phyloP scores from a whole-genome alignment of 495 filamentous ascomycete species.

The Tuber brumale region DNA sequence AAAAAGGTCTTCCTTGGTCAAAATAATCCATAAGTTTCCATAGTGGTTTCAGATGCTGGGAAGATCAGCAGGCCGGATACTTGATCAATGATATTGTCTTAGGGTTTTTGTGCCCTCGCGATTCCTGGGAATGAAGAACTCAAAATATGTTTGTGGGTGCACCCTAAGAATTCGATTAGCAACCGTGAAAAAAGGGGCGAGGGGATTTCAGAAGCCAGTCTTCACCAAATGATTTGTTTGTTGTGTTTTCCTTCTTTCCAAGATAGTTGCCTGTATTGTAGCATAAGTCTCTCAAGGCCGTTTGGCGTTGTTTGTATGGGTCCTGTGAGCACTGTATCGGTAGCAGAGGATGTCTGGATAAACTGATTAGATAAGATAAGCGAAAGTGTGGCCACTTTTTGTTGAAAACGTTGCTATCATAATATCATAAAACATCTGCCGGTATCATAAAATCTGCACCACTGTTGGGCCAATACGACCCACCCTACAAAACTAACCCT shows the following conservation, averaged over 20 bases:
- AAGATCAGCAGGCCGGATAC: not conserved
- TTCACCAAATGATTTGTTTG: not conserved
- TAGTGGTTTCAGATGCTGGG: not conserved
- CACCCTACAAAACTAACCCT: not conserved
- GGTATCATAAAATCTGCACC: not conserved
- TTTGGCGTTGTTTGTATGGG: not conserved
- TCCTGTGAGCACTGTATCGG: not conserved
- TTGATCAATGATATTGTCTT: constrained; percentile 1
- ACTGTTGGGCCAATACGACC: not conserved
- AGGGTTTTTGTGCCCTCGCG: not conserved
- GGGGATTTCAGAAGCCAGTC: not conserved
- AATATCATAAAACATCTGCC: not conserved
- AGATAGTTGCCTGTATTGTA: not conserved
- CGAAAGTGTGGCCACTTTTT: not conserved
- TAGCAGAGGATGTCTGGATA: not conserved
- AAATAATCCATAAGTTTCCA: not conserved
- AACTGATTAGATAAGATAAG: constrained; percentile 2
- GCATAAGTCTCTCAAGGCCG: not conserved
- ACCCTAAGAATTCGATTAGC: not conserved
- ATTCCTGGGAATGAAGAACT: not conserved
- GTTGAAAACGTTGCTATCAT: not conserved
- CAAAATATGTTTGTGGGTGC: not conserved
- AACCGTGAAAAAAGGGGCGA: not conserved
- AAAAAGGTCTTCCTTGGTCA: not conserved
- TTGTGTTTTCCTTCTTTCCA: not conserved